Evolutionary conservation across 2,329 filamentous ascomycete genomes (phyloP), one percentile per base, ranked within the genome.

Genomic region (Trichoderma guizhouense): DNA sequence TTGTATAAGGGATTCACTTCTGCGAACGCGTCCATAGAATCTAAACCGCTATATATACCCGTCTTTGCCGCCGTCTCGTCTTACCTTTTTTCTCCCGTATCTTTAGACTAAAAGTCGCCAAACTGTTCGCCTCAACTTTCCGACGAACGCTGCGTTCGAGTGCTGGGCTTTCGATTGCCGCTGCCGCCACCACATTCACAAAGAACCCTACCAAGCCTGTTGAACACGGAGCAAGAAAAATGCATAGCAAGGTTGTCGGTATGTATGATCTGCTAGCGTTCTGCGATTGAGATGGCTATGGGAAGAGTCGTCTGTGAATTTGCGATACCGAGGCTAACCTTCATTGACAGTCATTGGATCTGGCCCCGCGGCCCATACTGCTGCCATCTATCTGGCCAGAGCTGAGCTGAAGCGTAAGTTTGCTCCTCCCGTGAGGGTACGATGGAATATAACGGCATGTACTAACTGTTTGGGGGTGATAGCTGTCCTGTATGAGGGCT

Each of bases 281-380:
- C 3, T 30, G 18, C 55, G 55, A 12, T 73, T 36, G 72, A 34
- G 24, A 30, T 24, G 12, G 28, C 2, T 3, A 3, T 15, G 24
- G 15, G 15, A 3, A 47, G 21, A 30, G 18, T 1, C n/a, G 55
- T 32, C 8, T 15, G 3, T 30, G 39, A 9, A 3, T 21, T 32
- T 14, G 12, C 26, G 30, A 18, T 7, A n/a, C 28, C 24, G 36
- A n/a, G 32, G 30, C 28, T 64, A n/a, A 61, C 71, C 47, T 15
- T 15, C 43, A 14, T 12, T 24, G 74, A 28, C 72, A 90, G 88
- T 94, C 80, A 92, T 93, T 84, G 95, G 96, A 86, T 99, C 96
- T 74, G 96, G 96, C 86, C 96, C 96, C 74, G 96, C 95, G 77
- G 96, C 95, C 83, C 96, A 99, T 86, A 99, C 96, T 61, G 96